phyloP scores from a whole-genome alignment of 2,329 filamentous ascomycete genomes.

The Elsinoe arachidis region DNA sequence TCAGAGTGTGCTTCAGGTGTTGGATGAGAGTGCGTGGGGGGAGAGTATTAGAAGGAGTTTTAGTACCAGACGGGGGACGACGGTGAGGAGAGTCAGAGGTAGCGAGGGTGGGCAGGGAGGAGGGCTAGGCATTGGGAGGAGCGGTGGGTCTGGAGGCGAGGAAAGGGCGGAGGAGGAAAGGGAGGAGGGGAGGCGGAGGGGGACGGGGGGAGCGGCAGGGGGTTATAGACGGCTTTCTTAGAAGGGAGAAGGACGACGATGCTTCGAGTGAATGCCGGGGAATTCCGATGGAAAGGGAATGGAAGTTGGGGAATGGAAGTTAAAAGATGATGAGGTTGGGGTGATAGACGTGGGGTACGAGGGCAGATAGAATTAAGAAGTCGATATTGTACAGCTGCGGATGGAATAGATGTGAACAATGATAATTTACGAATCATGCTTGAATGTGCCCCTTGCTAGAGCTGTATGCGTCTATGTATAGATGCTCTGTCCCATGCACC shows the following conservation, averaged over 20 bases:
- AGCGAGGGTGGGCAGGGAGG: neutral
- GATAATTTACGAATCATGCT: neutral
- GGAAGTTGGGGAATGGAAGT: too few relatives aligned
- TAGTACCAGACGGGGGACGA: slow-evolving; percentile 29
- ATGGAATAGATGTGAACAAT: neutral
- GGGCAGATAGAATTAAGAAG: neutral
- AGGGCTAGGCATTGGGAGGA: too few relatives aligned
- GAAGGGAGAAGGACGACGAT: neutral
- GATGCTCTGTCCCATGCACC: too few relatives aligned
- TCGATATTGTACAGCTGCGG: neutral
- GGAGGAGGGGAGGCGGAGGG: neutral
- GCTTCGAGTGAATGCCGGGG: neutral
- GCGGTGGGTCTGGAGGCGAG: neutral
- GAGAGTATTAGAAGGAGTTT: slow-evolving; percentile 86
- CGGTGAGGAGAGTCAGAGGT: neutral
- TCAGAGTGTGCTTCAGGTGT: slow-evolving; percentile 69
- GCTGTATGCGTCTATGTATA: too few relatives aligned
- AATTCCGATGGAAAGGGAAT: too few relatives aligned
- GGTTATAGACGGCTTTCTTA: slow-evolving; percentile 3
- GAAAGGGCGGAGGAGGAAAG: neutral
- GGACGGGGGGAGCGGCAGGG: neutral
- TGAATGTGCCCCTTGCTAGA: too few relatives aligned
- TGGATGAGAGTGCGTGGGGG: slow-evolving; percentile 87
- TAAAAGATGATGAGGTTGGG: neutral
- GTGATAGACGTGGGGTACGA: neutral